Evolutionary conservation across 768 basidiomycete genomes (phyloP), one percentile per base, ranked within the genome.

Genomic region (Termitomyces sp.): DNA sequence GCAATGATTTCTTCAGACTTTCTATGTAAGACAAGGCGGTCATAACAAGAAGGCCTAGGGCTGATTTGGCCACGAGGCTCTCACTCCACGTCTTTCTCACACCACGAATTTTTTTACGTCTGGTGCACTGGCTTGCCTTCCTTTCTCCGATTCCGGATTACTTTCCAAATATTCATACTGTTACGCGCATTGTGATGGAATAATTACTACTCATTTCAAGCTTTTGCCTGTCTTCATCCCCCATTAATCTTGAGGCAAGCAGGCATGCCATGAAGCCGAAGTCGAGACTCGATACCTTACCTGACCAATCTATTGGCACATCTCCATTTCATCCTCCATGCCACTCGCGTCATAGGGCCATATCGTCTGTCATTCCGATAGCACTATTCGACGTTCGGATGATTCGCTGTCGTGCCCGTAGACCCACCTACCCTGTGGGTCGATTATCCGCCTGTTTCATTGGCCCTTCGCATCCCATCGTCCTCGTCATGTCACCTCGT

Each of bases 381-480:
- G 42, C 16, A 34, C 52, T 54, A 12, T 49, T 48, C 41, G 53
- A 59, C 53, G 23, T 49, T 14, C 23, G 14, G 27, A 23, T 17
- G 35, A 50, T 54, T 54, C 42, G 43, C 46, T 50, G 34, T 53
- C 58, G 53, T 44, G 46, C 52, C 47, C 27, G 47, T 59, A 11
- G 32, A n/a, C 17, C 5, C 17, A 41, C 4, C 44, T 47, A 53
- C 38, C 27, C 46, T 21, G 25, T 51, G 34, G 45, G 43, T 41
- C 23, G 35, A 21, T 41, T 9, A 11, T 46, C 8, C 17, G 27
- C 23, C 25, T 16, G 29, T 47, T 47, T 23, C 41, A 7, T 42
- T 8, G 41, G 6, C 19, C n/a, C 4, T n/a, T n/a, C 19, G 2
- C 29, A 19, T 19, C 5, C 8, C 31, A 31, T 46, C 45, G n/a